Conservation (phyloP, 208 protist genomes). For the Entamoeba dispar region DNA sequence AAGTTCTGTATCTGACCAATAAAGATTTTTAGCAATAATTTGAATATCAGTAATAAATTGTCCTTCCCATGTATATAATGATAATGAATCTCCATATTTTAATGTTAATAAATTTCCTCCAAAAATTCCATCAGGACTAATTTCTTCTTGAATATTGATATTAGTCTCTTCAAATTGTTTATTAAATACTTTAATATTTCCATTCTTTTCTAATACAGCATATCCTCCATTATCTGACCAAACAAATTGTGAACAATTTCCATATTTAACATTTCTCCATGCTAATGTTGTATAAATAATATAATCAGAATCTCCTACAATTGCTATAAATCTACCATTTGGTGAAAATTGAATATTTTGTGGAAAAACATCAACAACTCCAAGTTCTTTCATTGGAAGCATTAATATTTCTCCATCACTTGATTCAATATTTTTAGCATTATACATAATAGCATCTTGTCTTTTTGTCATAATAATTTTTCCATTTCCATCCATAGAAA, state of each 20-base stretch:
- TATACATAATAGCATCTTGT: not conserved
- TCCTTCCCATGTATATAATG: constrained; percentile 1
- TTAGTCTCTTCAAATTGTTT: not conserved
- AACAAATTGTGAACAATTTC: constrained; percentile 1
- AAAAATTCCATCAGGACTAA: not conserved
- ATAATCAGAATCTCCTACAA: constrained; percentile 14
- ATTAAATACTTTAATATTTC: constrained; percentile 1
- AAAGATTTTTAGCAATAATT: not conserved
- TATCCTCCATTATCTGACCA: constrained; percentile 7
- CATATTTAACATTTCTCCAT: constrained; percentile 2
- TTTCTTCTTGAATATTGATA: not conserved
- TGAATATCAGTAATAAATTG: constrained; percentile 7
- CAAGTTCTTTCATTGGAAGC: not conserved
- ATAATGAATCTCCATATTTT: not conserved
- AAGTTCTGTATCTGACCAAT: not conserved
- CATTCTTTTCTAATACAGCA: not conserved
- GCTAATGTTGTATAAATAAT: constrained; percentile 9
- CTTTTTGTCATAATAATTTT: not conserved
- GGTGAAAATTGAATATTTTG: constrained; percentile 6
- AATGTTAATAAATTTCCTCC: not conserved
- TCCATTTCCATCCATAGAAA: constrained; percentile 8
- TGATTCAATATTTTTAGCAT: not conserved
- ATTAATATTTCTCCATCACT: not conserved
- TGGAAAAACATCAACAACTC: constrained; percentile 6
- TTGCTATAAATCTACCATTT: constrained; percentile 10